Conservation (phyloP, 1,284 basidiomycete species). For the Leccinum ponderosum region DNA sequence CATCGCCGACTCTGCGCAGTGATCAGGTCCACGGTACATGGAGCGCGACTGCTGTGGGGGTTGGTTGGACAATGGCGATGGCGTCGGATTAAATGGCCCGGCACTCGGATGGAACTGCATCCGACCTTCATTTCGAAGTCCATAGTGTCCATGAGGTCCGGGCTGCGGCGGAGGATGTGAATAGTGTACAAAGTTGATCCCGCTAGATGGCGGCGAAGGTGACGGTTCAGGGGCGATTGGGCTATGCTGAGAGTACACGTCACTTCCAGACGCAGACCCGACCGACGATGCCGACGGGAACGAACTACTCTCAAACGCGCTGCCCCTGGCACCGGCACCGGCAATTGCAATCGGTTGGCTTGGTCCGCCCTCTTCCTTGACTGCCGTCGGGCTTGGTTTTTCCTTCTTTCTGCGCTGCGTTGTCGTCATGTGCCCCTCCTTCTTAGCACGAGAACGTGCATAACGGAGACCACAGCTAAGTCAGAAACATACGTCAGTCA, state of each 20-base stretch:
- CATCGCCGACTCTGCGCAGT: constrained; percentile 11
- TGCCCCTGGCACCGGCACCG: constrained; percentile 36
- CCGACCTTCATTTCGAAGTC: constrained; percentile 31
- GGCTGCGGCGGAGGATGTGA: constrained; percentile 30
- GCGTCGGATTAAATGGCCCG: constrained; percentile 31
- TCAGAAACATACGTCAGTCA: constrained; percentile 20
- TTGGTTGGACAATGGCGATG: constrained; percentile 49
- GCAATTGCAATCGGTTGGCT: constrained; percentile 41
- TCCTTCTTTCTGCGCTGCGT: constrained; percentile 49
- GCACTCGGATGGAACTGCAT: constrained; percentile 22
- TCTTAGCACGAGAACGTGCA: constrained; percentile 81
- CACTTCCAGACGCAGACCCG: constrained; percentile 53
- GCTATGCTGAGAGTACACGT: constrained; percentile 51
- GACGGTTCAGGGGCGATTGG: constrained; percentile 46
- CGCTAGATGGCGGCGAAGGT: constrained; percentile 57
- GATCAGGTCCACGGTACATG: constrained; percentile 26
- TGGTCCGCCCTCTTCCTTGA: constrained; percentile 36
- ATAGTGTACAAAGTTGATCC: constrained; percentile 56
- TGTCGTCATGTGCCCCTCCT: constrained; percentile 56
- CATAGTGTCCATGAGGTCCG: constrained; percentile 12
- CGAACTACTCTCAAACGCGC: constrained; percentile 48
- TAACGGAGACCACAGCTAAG: constrained; percentile 76
- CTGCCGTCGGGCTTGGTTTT: constrained; percentile 23
- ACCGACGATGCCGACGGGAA: constrained; percentile 50
- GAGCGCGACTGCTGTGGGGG: constrained; percentile 30